These are phyloP conservation scores for Camellia japonica DNA, from an alignment of 148 eudicot genomes.

Conservation along the genomic window DNA sequence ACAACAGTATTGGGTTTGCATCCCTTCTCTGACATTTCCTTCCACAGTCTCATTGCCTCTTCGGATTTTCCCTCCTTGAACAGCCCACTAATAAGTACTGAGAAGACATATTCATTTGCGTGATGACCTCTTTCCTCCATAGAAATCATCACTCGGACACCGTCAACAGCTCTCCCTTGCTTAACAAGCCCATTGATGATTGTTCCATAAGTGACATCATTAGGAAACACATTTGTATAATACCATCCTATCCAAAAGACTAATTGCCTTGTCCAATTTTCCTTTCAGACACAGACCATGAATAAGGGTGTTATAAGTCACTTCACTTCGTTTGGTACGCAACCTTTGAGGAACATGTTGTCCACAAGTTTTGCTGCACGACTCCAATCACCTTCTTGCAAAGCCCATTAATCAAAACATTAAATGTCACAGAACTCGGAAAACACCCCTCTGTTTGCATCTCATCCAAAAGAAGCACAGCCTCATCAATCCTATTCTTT, in stretches of 20 bases:
- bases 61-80: conserved; percentile 72
- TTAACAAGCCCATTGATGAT: conserved; percentile 85
- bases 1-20: conserved; percentile 61
- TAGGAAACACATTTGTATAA: conserved; percentile 59
- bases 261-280: conserved; percentile 73
- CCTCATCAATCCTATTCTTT: conserved; percentile 72
- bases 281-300: conserved; percentile 77
- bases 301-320: conserved; percentile 82
- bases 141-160: conserved; percentile 37
- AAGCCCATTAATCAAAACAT: conserved; percentile 71
- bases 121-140: conserved; percentile 73
- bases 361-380: conserved; percentile 86
- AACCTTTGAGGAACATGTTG: conserved; percentile 88
- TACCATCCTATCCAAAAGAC: conserved; percentile 75
- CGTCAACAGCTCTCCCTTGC: conserved; percentile 68
- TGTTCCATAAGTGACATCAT: conserved; percentile 80
- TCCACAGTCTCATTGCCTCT: conserved; percentile 67
- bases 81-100: conserved; percentile 70
- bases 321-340: conserved; percentile 58
- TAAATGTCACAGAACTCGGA: conserved; percentile 61
- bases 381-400: conserved; percentile 74
- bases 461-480: conserved; percentile 80
- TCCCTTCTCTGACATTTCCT: conserved; percentile 56
- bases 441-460: conserved; percentile 89
- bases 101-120: conserved; percentile 63